phyloP scores from a whole-genome alignment of 108 stramenopile species.

The Nannochloropsis granulata region DNA sequence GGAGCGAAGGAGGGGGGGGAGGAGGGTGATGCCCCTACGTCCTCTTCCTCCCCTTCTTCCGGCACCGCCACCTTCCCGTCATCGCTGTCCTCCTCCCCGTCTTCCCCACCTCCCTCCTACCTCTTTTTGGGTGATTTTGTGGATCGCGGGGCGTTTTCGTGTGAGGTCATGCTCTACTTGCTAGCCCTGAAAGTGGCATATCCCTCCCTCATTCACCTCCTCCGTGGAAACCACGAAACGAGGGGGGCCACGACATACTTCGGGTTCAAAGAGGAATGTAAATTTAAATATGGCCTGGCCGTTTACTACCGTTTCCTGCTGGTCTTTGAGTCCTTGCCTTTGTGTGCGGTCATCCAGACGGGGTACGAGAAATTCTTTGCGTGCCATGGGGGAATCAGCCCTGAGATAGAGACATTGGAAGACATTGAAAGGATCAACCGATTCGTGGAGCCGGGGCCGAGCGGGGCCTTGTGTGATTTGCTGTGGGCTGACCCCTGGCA shows the following conservation, averaged over 20 bases:
- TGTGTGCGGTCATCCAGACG: conserved; percentile 34
- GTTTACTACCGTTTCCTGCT: conserved; percentile 40
- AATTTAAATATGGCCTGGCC: conserved; percentile 38
- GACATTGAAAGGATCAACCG: conserved; percentile 38
- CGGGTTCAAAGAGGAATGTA: conserved; percentile 46
- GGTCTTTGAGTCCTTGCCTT: conserved; percentile 37
- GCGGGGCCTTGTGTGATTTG: conserved; percentile 38
- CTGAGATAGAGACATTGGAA: conserved; percentile 20
- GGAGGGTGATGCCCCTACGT: neutral
- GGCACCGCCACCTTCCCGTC: too few relatives aligned
- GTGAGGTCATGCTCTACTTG: conserved; percentile 35
- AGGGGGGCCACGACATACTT: conserved; percentile 39
- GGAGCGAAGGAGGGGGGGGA: too few relatives aligned
- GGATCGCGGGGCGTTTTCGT: conserved; percentile 36
- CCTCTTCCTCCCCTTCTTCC: neutral
- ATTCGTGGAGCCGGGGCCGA: conserved; percentile 38
- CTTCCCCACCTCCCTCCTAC: conserved; percentile 6
- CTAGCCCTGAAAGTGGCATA: conserved; percentile 27
- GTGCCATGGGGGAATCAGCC: conserved; percentile 34
- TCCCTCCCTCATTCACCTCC: conserved; percentile 18
- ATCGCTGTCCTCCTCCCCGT: neutral
- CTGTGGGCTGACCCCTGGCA: conserved; percentile 41
- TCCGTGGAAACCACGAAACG: conserved; percentile 41
- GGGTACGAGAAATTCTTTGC: conserved; percentile 29
- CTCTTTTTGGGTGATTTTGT: conserved; percentile 40